Base-by-base conservation (phyloP, 805 yeast species). In the Wickerhamomyces bovis region DNA sequence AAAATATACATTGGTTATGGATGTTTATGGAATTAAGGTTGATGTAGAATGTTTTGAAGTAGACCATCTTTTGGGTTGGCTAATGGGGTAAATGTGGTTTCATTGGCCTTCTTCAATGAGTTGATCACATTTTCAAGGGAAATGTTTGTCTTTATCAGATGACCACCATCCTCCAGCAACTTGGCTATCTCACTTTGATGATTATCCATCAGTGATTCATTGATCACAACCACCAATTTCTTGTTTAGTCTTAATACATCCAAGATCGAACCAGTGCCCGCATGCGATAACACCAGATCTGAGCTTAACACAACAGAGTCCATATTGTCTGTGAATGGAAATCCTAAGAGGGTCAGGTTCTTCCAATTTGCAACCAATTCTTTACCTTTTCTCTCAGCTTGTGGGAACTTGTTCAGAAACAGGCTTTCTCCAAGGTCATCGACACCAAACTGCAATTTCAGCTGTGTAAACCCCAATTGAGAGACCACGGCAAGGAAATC, bases 211-310 rank as follows among this genome's bases (percentile, higher is more conserved):
- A 94, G 72, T 6, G 63, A 54, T 11, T 75, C 73, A 62, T 92
- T 92, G 9, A 81, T 77, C 25, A 89, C 83, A 7, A 85, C 89
- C 1, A 90, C 67, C 46, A 89, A 66, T 21, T 75, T 78, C 58
- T 78, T 82, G 1, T 65, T 45, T 15, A 64, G 47, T 20, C 94
- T 71, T 33, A 89, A 64, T 0, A 86, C 74, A 57, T 92, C 99
- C 23, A 94, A 63, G 8, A 92, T 85, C 0, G 97, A 87, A 2
- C 99, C 99, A 0, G 98, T 88, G 1, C 85, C 85, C 15, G 96
- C 97, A 62, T 94, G 98, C 0, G 96, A 81, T 12, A 94, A 74
- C 11, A 92, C 86, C 39, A 88, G 54, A 43, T 80, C 79, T 2
- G 81, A 70, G 1, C 58, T 35, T 0, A 54, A 41, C 3, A 88